A percentile compares a stretch with the other conserved stretches of the same genome.
Evolutionary conservation across 768 basidiomycete species (phyloP).

Genomic region (Tricholoma sp.): DNA sequence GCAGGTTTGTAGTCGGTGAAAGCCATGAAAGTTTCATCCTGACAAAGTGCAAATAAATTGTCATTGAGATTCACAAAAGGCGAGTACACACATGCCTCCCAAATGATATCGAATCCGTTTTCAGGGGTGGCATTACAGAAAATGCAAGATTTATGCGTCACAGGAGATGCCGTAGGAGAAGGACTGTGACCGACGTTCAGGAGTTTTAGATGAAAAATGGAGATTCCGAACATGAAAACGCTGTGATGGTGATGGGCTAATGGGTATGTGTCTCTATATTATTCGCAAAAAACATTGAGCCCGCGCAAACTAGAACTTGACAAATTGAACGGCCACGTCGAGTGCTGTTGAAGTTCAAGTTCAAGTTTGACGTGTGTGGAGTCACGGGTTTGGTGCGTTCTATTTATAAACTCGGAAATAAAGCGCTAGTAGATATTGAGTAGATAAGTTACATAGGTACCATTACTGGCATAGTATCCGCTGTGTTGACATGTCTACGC

Average conservation of each 20-base stretch:
- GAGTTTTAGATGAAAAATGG: conserved; percentile 7
- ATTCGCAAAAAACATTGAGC: too few species aligned
- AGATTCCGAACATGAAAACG: conserved; percentile 5
- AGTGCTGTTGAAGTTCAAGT: too few species aligned
- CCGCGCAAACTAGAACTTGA: too few species aligned
- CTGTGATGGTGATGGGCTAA: background rate
- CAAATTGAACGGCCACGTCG: too few species aligned
- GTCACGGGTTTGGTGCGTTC: too few species aligned
- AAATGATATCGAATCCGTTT: conserved; percentile 43
- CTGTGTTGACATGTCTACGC: too few species aligned
- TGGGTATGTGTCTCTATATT: too few species aligned
- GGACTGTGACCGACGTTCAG: conserved; percentile 1
- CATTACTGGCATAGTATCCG: too few species aligned
- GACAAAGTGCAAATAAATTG: background rate
- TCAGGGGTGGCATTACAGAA: conserved; percentile 41
- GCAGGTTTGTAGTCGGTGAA: conserved; percentile 50
- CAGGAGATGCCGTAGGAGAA: background rate
- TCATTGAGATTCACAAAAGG: background rate
- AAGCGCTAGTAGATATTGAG: too few species aligned
- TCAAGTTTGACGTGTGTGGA: too few species aligned
- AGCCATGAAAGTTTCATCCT: conserved; percentile 47
- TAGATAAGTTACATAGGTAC: too few species aligned
- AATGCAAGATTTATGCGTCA: conserved; percentile 19
- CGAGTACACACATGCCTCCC: conserved; percentile 34
- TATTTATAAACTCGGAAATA: too few species aligned